phyloP scores from a whole-genome alignment of 2,329 filamentous ascomycete genomes.

The Hysterium pulicare region DNA sequence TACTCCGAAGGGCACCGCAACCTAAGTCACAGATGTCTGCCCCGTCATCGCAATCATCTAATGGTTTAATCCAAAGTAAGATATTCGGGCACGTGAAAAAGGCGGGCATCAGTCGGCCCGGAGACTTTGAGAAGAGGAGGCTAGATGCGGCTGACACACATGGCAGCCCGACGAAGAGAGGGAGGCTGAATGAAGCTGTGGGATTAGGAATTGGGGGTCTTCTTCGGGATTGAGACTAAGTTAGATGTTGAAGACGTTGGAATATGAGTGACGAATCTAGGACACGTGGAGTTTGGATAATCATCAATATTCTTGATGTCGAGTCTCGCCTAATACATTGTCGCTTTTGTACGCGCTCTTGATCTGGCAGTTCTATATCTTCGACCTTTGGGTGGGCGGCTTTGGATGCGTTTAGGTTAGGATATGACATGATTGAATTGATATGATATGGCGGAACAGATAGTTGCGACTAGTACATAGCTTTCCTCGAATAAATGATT shows the following conservation, averaged over 20 bases:
- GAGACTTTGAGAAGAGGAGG: slow-evolving; percentile 31
- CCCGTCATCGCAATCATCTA: slow-evolving; percentile 38
- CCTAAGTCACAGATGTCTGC: slow-evolving; percentile 29
- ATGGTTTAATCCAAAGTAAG: slow-evolving; percentile 55
- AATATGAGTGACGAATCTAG: neutral
- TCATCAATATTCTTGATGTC: neutral
- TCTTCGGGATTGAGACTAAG: slow-evolving; percentile 24
- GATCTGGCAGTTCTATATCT: too few relatives aligned
- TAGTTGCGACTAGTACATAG: neutral
- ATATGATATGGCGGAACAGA: neutral
- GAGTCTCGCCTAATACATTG: slow-evolving; percentile 10
- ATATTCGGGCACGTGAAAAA: slow-evolving; percentile 63
- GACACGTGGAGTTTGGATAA: neutral
- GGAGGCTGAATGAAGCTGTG: slow-evolving; percentile 48
- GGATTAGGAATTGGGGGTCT: slow-evolving; percentile 55
- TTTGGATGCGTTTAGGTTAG: too few relatives aligned
- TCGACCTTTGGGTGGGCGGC: too few relatives aligned
- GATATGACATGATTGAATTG: neutral
- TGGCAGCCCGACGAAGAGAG: slow-evolving; percentile 47
- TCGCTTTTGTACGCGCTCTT: too few relatives aligned
- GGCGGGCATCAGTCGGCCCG: slow-evolving; percentile 35
- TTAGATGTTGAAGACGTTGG: slow-evolving; percentile 10
- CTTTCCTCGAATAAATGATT: too few relatives aligned
- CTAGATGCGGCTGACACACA: slow-evolving; percentile 27
- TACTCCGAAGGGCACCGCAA: slow-evolving; percentile 61